Percentiles rank a stretch among this genome's conserved stretches.
phyloP scores from a whole-genome alignment of 2,329 filamentous ascomycete genomes.

The Graphilbum sp. region DNA sequence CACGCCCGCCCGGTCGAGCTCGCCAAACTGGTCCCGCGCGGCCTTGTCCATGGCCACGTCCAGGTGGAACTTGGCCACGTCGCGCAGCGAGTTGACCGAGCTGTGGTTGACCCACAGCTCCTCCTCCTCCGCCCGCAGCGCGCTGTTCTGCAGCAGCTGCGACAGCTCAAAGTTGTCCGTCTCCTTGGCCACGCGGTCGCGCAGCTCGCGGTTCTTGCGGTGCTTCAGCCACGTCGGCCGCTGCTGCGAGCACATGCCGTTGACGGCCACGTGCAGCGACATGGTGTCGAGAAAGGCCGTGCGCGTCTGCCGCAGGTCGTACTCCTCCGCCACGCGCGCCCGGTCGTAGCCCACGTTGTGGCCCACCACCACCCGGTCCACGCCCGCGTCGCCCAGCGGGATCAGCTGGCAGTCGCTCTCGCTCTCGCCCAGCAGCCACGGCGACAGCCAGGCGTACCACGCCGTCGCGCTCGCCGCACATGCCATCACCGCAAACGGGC shows the following conservation, averaged over 20 bases:
- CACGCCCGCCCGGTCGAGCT: conserved; percentile 57
- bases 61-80: conserved; percentile 94
- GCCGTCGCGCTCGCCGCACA: conserved; percentile 77
- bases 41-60: conserved; percentile 84
- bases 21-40: conserved; percentile 70
- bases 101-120: conserved; percentile 92
- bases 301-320: conserved; percentile 62
- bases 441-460: conserved; percentile 97
- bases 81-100: conserved; percentile 84
- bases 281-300: conserved; percentile 93
- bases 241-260: conserved; percentile 96
- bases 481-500: conserved; percentile 88
- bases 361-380: conserved; percentile 67
- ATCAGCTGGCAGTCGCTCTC: conserved; percentile 61
- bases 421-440: conserved; percentile 79
- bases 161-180: conserved; percentile 56
- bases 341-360: conserved; percentile 95
- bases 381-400: conserved; percentile 62
- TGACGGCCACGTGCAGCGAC: conserved; percentile 94
- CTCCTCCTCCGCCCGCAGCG: conserved; percentile 68
- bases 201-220: conserved; percentile 71
- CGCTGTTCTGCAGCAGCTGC: conserved; percentile 49
- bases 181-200: conserved; percentile 61
- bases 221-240: conserved; percentile 96
- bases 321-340: conserved; percentile 78